Base-by-base conservation (phyloP, 306 rosid species). In the Hippophae gyantsensis region DNA sequence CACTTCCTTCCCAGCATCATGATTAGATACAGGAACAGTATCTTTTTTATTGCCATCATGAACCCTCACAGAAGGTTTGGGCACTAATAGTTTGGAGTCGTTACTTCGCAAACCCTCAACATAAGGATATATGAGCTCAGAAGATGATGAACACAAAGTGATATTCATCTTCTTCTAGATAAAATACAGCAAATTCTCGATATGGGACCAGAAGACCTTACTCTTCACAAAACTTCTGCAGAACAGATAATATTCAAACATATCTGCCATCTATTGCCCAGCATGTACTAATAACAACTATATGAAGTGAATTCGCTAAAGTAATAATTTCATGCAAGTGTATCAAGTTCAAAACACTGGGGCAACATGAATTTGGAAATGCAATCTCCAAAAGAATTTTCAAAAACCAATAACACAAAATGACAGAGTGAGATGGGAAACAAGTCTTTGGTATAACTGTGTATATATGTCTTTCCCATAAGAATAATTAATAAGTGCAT, bases 161-260 rank as follows among this genome's bases (percentile, higher is more conserved):
- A 72, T 43, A 62, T 57, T 73, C 99, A 92, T 81, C 56, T 76
- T 72, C 66, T 47, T 13, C 67, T 51, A 50, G 8, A 5, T 6
- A 13, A 13, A 10, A 47, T 10, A 8, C 10, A 3, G 50, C 13
- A 10, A 47, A 47, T 9, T 9, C 8, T 7, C 5, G 50, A 47
- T 47, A 8, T 47, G 50, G 14, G 23, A 13, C 9, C 53, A 10
- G 8, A 13, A 13, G 12, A 6, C 7, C 53, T 23, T 23, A 49
- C 53, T n/a, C 14, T 13, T 6, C 12, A 49, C 8, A 13, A 6
- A 13, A 49, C 38, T 49, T 49, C 53, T 49, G 53, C 53, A 49
- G 8, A 49, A 49, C 53, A 49, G 14, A 13, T 12, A 13, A 23
- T 49, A 13, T 7, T 12, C 53, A 49, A 49, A 12, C n/a, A 49